Conservation (phyloP, 805 yeast species). For the Isabelozyma rhagii region DNA sequence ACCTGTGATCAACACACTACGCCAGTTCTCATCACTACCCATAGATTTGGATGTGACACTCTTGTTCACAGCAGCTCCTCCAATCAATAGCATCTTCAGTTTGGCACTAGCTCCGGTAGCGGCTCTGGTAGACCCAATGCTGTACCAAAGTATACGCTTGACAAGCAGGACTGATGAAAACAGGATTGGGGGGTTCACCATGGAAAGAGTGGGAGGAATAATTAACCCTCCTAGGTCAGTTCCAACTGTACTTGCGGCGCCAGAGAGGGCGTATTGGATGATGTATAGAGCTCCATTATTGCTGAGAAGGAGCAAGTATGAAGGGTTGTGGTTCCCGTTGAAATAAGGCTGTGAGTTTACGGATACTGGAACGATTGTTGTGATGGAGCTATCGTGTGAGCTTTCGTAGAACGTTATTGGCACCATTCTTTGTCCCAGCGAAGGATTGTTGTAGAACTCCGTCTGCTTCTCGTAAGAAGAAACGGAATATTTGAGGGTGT, state of each 20-base stretch:
- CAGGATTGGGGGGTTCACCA: slow-evolving; percentile 73
- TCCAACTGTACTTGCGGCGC: slow-evolving; percentile 12
- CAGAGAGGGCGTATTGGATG: slow-evolving; percentile 46
- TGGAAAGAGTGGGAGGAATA: slow-evolving; percentile 79
- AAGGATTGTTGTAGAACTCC: slow-evolving; percentile 66
- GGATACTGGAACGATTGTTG: slow-evolving; percentile 27
- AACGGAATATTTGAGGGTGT: slow-evolving; percentile 71
- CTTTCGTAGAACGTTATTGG: slow-evolving; percentile 21
- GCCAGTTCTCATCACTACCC: slow-evolving; percentile 41
- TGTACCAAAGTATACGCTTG: slow-evolving; percentile 69
- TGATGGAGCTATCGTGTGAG: slow-evolving; percentile 19
- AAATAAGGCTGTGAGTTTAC: slow-evolving; percentile 63
- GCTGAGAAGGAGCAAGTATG: slow-evolving; percentile 53
- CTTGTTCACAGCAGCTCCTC: slow-evolving; percentile 70
- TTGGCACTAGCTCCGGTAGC: slow-evolving; percentile 39
- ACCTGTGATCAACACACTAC: slow-evolving; percentile 66
- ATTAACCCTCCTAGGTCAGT: slow-evolving; percentile 26
- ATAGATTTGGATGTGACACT: slow-evolving; percentile 21
- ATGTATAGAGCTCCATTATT: slow-evolving; percentile 66
- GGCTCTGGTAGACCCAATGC: slow-evolving; percentile 52
- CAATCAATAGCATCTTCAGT: slow-evolving; percentile 53
- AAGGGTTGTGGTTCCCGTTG: slow-evolving; percentile 76
- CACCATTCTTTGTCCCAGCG: slow-evolving; percentile 30
- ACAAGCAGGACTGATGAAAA: slow-evolving; percentile 49
- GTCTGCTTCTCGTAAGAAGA: slow-evolving; percentile 86